Conservation (phyloP, 2,329 filamentous ascomycete species). For the Aschersonia sp. region DNA sequence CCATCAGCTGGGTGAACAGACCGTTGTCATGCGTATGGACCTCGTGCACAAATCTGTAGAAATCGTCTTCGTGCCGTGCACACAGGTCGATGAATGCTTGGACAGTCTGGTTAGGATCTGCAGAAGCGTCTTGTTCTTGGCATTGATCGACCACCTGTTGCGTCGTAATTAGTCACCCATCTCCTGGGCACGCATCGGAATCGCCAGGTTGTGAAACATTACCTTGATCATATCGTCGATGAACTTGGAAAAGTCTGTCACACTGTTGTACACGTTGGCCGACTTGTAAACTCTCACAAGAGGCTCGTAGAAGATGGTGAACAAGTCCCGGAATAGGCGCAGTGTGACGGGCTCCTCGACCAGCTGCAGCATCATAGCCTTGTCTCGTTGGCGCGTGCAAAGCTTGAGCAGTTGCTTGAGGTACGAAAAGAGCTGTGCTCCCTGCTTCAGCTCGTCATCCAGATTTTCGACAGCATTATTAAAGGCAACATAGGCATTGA, state of each 20-base stretch:
- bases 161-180: conserved; percentile 5
- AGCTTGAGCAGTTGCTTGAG: conserved; percentile 92
- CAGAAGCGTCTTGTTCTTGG: conserved; percentile 66
- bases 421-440: conserved; percentile 84
- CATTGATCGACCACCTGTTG: conserved; percentile 47
- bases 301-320: conserved; percentile 98
- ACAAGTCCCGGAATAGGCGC: conserved; percentile 89
- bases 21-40: conserved; percentile 95
- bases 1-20: conserved; percentile 90
- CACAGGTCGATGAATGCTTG: conserved; percentile 97
- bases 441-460: conserved; percentile 77
- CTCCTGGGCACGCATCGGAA: neutral
- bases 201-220: conserved; percentile 6
- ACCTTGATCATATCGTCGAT: conserved; percentile 85
- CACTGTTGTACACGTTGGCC: conserved; percentile 92
- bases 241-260: conserved; percentile 90
- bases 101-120: conserved; percentile 95
- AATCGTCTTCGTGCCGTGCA: conserved; percentile 85
- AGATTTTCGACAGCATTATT: conserved; percentile 86
- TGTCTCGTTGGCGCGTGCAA: conserved; percentile 81
- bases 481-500: conserved; percentile 94
- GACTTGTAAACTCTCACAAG: conserved; percentile 96
- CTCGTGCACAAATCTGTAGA: conserved; percentile 98
- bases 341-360: conserved; percentile 96
- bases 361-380: conserved; percentile 90